Evolutionary conservation across 148 eudicot species (phyloP).

Genomic region (Camellia granthamiana): DNA sequence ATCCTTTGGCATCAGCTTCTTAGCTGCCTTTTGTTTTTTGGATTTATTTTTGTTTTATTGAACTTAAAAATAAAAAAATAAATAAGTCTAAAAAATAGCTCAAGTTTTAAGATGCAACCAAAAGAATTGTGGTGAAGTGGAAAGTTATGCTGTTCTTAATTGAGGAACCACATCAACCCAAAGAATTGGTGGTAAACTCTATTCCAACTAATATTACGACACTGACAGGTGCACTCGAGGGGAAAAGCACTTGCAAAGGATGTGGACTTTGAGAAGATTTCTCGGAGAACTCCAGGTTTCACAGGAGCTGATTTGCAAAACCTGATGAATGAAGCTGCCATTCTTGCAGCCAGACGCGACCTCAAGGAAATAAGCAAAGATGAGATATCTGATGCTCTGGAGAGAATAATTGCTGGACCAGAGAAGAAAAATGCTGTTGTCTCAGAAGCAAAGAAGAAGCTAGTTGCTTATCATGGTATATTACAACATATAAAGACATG

Average conservation of each 20-base stretch:
- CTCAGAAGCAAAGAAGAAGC: slow-evolving; percentile 93
- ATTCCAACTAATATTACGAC: too few species aligned
- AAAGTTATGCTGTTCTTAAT: neutral
- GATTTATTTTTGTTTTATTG: too few species aligned
- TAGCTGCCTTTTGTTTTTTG: too few species aligned
- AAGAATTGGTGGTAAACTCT: too few species aligned
- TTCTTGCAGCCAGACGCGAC: slow-evolving; percentile 95
- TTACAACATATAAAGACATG: neutral
- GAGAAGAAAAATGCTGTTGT: slow-evolving; percentile 99
- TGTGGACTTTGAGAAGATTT: slow-evolving; percentile 91
- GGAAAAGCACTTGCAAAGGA: slow-evolving; percentile 99
- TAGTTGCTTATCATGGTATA: slow-evolving; percentile 95
- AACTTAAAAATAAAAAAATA: too few species aligned
- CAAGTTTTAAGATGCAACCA: too few species aligned
- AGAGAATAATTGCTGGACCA: slow-evolving; percentile 99
- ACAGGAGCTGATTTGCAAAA: slow-evolving; percentile 98
- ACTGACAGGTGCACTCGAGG: slow-evolving; percentile 81
- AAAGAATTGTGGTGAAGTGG: neutral
- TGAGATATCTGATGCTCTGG: slow-evolving; percentile 94
- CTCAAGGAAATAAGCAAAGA: slow-evolving; percentile 99
- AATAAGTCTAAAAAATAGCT: too few species aligned
- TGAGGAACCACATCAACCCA: too few species aligned
- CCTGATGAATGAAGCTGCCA: slow-evolving; percentile 99
- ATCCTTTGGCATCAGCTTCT: neutral
- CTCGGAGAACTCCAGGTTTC: slow-evolving; percentile 98